phyloP scores from a whole-genome alignment of 768 basidiomycete genomes.

The Hebeloma cylindrosporum region DNA sequence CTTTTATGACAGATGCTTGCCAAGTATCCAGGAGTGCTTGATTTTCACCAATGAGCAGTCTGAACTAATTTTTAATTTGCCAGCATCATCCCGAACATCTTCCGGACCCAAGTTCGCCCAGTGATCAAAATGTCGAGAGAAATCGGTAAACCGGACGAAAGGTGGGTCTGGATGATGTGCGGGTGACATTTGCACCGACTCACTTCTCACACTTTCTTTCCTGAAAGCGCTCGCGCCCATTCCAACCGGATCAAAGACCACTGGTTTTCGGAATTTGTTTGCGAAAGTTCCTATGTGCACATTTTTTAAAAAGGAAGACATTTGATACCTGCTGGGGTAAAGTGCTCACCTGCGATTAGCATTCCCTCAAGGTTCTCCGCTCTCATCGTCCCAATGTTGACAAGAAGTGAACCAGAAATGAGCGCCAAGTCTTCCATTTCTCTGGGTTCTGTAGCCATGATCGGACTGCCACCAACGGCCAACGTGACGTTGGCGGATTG shows the following conservation, averaged over 20 bases:
- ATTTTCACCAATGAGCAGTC: constrained; percentile 1
- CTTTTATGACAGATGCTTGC: constrained; percentile 92
- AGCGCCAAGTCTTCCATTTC: constrained; percentile 81
- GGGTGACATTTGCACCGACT: constrained; percentile 11
- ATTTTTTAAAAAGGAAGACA: neutral
- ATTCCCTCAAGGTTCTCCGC: constrained; percentile 65
- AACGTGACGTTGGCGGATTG: constrained; percentile 91
- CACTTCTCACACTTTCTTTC: constrained; percentile 59
- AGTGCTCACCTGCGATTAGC: constrained; percentile 63
- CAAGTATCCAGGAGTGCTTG: constrained; percentile 74
- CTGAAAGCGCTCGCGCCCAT: constrained; percentile 80
- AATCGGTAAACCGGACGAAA: no score
- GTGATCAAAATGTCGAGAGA: no score
- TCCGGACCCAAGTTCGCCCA: no score
- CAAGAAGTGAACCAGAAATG: constrained; percentile 65
- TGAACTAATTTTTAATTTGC: no score
- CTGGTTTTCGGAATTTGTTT: constrained; percentile 67
- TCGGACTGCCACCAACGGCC: constrained; percentile 85
- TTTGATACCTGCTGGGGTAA: neutral
- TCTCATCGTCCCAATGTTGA: constrained; percentile 85
- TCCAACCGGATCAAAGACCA: constrained; percentile 92
- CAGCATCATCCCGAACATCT: no score
- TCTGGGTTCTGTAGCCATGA: constrained; percentile 84
- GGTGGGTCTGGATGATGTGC: no score
- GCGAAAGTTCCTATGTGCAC: constrained; percentile 46